Percentiles rank a stretch among this genome's conserved stretches.
phyloP scores from a whole-genome alignment of 768 basidiomycete species.

The Leccinum subtestaceum region DNA sequence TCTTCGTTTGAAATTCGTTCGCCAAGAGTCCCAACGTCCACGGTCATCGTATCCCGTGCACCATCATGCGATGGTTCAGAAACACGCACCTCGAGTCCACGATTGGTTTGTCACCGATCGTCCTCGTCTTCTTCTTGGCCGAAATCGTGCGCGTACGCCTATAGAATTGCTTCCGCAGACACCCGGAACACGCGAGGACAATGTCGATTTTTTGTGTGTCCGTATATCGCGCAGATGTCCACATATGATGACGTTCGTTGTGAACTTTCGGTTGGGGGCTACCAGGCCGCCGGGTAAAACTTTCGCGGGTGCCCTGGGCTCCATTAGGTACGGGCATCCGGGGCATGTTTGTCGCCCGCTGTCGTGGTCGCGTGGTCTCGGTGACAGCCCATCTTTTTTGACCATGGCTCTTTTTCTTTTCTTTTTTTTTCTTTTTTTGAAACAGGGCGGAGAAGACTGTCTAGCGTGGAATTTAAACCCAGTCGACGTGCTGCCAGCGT shows the following conservation, averaged over 20 bases:
- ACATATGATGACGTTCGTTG: neutral
- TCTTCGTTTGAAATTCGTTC: neutral
- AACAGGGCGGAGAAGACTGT: constrained; percentile 20
- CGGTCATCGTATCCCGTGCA: neutral
- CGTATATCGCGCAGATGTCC: neutral
- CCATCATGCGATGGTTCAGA: neutral
- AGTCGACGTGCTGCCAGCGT: constrained; percentile 20
- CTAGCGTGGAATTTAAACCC: constrained; percentile 14
- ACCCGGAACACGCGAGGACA: neutral
- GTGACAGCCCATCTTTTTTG: neutral
- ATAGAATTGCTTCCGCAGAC: neutral
- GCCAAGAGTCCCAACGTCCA: neutral
- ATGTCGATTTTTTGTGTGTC: neutral
- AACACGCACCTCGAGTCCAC: neutral
- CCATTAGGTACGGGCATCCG: constrained; percentile 7
- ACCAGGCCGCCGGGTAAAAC: constrained; percentile 8
- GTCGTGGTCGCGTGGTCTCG: constrained; percentile 19
- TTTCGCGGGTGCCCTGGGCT: constrained; percentile 23
- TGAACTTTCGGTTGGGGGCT: neutral
- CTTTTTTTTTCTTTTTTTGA: constrained; percentile 6
- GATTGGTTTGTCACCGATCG: neutral
- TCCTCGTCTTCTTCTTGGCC: neutral
- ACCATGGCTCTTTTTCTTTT: neutral
- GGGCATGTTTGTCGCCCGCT: constrained; percentile 11
- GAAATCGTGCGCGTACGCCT: neutral